Base-by-base conservation (phyloP, 2,329 filamentous ascomycete genomes). In the Furcasterigmium sp. region DNA sequence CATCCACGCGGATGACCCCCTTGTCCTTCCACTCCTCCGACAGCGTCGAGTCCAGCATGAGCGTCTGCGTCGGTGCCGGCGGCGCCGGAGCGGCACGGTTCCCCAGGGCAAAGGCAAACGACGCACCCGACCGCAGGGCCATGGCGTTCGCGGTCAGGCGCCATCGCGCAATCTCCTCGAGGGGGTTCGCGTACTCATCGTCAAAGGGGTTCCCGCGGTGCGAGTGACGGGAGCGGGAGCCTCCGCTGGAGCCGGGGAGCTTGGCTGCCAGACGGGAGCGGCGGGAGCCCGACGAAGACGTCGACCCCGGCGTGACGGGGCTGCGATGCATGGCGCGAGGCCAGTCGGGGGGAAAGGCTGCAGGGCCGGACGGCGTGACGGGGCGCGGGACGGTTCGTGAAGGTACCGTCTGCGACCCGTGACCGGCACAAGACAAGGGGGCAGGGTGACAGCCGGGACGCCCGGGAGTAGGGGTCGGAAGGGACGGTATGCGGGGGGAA, bases 1-100 rank as follows among this genome's bases (percentile, higher is more conserved):
- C 68, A 57, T 77, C 73, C 20, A 73, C 64, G 49, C 64, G 65
- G 54, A 72, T 67, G 53, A 64, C 68, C 21, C 59, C 56, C 23
- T 54, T 57, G 23, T 62, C 67, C 39, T 57, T 58, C 41, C 50
- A 57, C 29, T 55, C 49, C 7, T 7, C 7, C 5, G 67, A 64
- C 8, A 71, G 51, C 9, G 67, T 70, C 10, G 69, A 65, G 51
- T 72, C 67, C 4, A 72, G 56, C 53, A 59, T 70, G 17, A 72
- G 54, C 15, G 63, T 63, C 41, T 58, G 54, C 23, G 64, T 61
- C 10, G 63, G 64, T 29, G 58, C 55, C 3, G 65, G 66, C 3
- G 66, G 63, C 10, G 61, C 58, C 19, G 67, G 67, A 20, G 64
- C 60, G 35, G 62, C 63, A 39, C 65, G 63, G 50, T 71, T 69